Percentiles rank a stretch among this genome's conserved stretches.
phyloP scores from a whole-genome alignment of 371 early-diverging fungal genomes.

The Mucor mucedo region DNA sequence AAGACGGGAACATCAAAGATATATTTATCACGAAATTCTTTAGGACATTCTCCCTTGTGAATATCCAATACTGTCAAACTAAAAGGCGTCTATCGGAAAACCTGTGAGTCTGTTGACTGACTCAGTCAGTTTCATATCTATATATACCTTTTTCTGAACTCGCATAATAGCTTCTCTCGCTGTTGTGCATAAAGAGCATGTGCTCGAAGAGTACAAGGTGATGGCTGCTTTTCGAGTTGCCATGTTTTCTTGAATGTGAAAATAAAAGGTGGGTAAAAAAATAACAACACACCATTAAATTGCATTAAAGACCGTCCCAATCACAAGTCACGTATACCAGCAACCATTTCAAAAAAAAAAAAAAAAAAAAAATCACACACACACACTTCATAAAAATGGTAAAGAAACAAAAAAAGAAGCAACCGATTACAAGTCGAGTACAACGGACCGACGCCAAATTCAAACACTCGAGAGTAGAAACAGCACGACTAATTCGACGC shows the following conservation, averaged over 20 bases:
- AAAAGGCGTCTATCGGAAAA: conserved; percentile 38
- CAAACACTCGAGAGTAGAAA: conserved; percentile 54
- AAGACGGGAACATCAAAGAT: conserved; percentile 57
- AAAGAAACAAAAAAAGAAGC: conserved; percentile 29
- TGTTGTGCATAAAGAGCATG: conserved; percentile 55
- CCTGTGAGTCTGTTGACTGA: background rate
- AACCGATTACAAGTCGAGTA: conserved; percentile 28
- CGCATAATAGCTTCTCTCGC: conserved; percentile 46
- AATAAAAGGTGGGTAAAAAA: conserved; percentile 2
- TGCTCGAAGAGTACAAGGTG: conserved; percentile 58
- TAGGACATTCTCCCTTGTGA: conserved; percentile 53
- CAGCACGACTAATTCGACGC: conserved; percentile 71
- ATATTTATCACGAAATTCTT: conserved; percentile 53
- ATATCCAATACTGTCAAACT: conserved; percentile 47
- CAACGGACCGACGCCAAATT: conserved; percentile 30
- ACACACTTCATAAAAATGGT: conserved; percentile 12
- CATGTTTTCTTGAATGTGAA: conserved; percentile 18
- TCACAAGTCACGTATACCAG: background rate
- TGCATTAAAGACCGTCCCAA: background rate
- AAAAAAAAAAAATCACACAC: background rate
- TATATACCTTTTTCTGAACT: conserved; percentile 50
- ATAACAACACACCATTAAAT: background rate
- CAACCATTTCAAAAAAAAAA: background rate
- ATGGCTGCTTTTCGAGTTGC: conserved; percentile 42
- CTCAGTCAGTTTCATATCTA: background rate